Evolutionary conservation across 2,329 filamentous ascomycete species (phyloP), one percentile per base, ranked within the genome.

Genomic region (Fusarium cicatricum): DNA sequence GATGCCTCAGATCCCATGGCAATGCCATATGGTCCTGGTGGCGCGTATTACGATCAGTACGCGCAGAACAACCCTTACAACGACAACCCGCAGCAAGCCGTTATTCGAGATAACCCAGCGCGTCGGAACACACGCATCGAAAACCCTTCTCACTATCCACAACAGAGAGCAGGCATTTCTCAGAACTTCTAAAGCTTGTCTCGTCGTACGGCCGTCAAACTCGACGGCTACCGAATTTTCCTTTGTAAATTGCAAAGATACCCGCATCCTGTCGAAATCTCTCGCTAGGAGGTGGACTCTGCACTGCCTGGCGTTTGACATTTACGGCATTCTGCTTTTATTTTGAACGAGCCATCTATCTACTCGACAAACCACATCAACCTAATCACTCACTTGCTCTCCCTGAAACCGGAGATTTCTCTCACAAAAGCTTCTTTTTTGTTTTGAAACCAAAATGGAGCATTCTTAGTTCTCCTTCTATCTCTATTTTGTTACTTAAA

Each of bases 101-200:
- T 99, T 46, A 97, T 99, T 62, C 87, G 93, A 51, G 95, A 99
- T 74, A 95, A 98, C 63, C 89, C 90, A 61, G 95, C 95, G 23
- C 83, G 95, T 66, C 86, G 95, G 64, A 97, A 97, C 78, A 97
- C 95, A 11, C 87, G 93, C 59, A 98, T 99, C 70, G 93, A 98
- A 78, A 96, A 90, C 72, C 89, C 92, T 3, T 86, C 90, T 38
- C 90, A 95, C 60, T 96, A 91, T 70, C 93, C 94, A 11, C 91
- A 96, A 71, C 92, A 96, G 79, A 96, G 91, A 69, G 91, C 91
- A 33, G 95, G 95, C 55, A 97, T 99, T 69, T 91, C 95, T 28
- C 95, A 98, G 77, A 99, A 99, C 76, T 99, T 99, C 70, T 98
- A 85, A 74, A 46, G 21, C 15, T n/a, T 29, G 23, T 19, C 32